Evolutionary conservation across 179 eudicot species (phyloP), one percentile per base, ranked within the genome.

Genomic region (Patellifolia procumbens): DNA sequence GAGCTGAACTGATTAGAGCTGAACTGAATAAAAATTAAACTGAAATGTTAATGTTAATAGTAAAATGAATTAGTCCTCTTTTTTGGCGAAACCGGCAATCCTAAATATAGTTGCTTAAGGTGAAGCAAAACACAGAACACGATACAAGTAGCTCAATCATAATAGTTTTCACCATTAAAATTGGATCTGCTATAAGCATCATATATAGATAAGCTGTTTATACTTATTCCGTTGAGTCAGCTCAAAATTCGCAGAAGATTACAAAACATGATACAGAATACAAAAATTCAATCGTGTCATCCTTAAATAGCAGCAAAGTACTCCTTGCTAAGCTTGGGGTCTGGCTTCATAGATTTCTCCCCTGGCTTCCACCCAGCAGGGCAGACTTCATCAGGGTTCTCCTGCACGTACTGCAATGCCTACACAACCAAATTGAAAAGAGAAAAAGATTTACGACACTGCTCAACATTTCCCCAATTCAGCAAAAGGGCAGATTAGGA

Each of bases 361-460:
- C 99, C 99, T 8, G 99, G 99, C 88, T 94, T 94, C 98, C 98
- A 94, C 62, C 97, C 98, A 72, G 98, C 98, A 22, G 98, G 98
- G 83, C 98, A 94, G 65, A 94, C 97, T 74, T 94, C 97, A 75
- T 94, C 98, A 1, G 98, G 97, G 85, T 94, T 91, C 79, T 94
- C 97, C 76, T 94, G 97, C 81, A 94, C 98, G 32, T 80, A 94
- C 68, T 94, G 96, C 90, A 92, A 82, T 35, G 98, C 98, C 98
- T 94, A 88, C 85, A 83, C 19, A 77, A 31, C 39, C 74, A 49
- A 9, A 37, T 39, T 37, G 22, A 24, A 49, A n/a, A n/a, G 31
- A 28, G 28, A 39, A 34, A 19, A 12, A 56, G 42, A 9, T 28
- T 13, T 24, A 46, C 22, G 51, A 24, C 42, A 55, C 58, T 1